These are phyloP conservation scores for Tolypocladium sp. DNA, from an alignment of 2,329 filamentous ascomycete genomes.

Conservation along the genomic window DNA sequence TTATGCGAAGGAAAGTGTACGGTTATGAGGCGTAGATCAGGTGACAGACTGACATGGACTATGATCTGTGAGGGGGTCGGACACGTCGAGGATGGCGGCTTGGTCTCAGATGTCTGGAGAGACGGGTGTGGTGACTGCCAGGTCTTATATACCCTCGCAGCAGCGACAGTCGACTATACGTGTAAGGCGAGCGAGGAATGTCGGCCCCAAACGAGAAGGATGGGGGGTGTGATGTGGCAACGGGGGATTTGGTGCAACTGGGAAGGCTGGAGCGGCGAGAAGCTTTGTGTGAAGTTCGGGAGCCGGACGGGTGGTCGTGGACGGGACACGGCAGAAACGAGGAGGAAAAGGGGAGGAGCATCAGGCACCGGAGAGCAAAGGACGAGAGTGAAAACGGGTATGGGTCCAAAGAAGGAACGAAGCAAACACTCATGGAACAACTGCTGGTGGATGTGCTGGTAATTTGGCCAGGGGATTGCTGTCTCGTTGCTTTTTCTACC, in stretches of 20 bases:
- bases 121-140: neutral
- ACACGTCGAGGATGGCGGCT: constrained; percentile 2
- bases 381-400: neutral
- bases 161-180: neutral
- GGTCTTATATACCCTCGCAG: constrained; percentile 7
- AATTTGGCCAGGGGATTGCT: neutral
- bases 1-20: neutral
- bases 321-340: constrained; percentile 1
- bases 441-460: neutral
- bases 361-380: neutral
- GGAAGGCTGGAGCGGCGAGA: constrained; percentile 1
- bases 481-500: constrained; percentile 2
- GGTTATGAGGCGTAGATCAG: neutral
- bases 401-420: neutral
- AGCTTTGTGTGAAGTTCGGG: neutral
- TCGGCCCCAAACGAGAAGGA: neutral
- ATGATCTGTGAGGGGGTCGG: constrained; percentile 3
- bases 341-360: neutral
- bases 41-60: constrained; percentile 2
- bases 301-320: neutral
- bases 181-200: constrained; percentile 5
- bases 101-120: constrained; percentile 5
- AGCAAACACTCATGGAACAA: neutral
- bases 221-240: constrained; percentile 6
- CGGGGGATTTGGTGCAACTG: constrained; percentile 6